phyloP scores from a whole-genome alignment of 768 basidiomycete genomes.

The Lanmaoa pseudosensibilis region DNA sequence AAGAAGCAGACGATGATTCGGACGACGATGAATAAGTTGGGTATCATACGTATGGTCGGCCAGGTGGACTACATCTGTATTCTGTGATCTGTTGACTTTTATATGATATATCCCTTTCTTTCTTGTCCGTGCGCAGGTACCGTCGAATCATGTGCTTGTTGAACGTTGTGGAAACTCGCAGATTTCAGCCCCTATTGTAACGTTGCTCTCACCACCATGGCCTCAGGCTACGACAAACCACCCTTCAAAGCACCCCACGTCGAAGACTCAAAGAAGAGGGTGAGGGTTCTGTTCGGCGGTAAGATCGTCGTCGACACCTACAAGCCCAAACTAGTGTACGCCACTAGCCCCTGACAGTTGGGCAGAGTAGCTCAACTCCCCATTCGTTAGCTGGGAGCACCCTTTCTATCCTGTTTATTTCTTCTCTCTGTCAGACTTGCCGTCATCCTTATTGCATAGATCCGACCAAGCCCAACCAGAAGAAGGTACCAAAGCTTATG shows the following conservation, averaged over 20 bases:
- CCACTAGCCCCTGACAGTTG: slow-evolving; percentile 6
- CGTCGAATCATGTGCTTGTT: background rate
- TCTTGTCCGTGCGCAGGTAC: background rate
- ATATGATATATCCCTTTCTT: slow-evolving; percentile 1
- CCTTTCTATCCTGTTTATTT: slow-evolving; percentile 55
- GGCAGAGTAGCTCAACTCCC: background rate
- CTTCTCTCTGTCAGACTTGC: slow-evolving; percentile 48
- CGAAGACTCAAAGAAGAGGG: slow-evolving; percentile 49
- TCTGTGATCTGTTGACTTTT: slow-evolving; percentile 16
- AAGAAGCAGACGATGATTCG: slow-evolving; percentile 77
- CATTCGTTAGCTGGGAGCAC: slow-evolving; percentile 51
- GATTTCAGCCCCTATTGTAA: background rate
- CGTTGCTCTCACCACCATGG: slow-evolving; percentile 11
- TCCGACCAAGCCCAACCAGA: slow-evolving; percentile 31
- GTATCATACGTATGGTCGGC: background rate
- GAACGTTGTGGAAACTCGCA: background rate
- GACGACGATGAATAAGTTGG: slow-evolving; percentile 29
- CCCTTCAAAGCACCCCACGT: slow-evolving; percentile 46
- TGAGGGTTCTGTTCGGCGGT: slow-evolving; percentile 54
- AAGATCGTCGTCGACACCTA: slow-evolving; percentile 54
- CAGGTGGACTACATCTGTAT: background rate
- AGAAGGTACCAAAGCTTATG: slow-evolving; percentile 40
- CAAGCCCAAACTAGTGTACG: slow-evolving; percentile 62
- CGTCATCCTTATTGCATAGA: slow-evolving; percentile 41
- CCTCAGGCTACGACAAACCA: slow-evolving; percentile 18